Evolutionary conservation across 164 flowering plant genomes (phyloP).

Genomic region (Kalanchoe fedtschenkoi): DNA sequence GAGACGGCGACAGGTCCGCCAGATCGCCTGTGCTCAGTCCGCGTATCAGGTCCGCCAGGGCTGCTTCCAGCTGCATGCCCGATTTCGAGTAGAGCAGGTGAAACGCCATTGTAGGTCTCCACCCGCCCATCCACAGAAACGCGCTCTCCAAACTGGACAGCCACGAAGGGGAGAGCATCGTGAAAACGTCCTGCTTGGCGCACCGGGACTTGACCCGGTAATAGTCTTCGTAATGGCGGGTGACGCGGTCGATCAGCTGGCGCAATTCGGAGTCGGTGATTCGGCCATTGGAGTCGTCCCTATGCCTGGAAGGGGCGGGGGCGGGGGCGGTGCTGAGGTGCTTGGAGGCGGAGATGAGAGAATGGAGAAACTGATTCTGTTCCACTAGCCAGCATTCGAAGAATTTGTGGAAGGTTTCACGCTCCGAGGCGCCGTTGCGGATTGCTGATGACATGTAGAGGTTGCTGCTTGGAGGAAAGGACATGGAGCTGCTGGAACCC

Average conservation of each 20-base stretch:
- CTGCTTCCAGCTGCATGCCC: conserved; percentile 48
- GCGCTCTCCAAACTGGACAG: conserved; percentile 44
- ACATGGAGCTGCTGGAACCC: not conserved
- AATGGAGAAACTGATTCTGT: conserved; percentile 24
- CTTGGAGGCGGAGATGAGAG: conserved; percentile 20
- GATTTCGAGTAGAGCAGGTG: conserved; percentile 60
- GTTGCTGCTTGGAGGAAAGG: not conserved
- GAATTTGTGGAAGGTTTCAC: conserved; percentile 18
- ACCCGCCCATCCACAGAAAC: conserved; percentile 78
- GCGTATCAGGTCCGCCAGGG: conserved; percentile 23
- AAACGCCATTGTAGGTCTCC: conserved; percentile 64
- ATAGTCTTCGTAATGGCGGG: conserved; percentile 38
- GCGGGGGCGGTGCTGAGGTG: not conserved
- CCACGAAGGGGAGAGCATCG: conserved; percentile 55
- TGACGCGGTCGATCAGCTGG: not conserved
- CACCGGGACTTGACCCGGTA: conserved; percentile 31
- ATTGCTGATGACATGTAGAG: conserved; percentile 6
- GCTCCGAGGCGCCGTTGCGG: conserved; percentile 5
- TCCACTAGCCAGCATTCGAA: conserved; percentile 25
- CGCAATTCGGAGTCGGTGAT: conserved; percentile 14
- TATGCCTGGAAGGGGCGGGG: conserved; percentile 15
- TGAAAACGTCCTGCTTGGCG: conserved; percentile 24
- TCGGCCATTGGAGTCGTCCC: conserved; percentile 42
- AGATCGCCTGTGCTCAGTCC: conserved; percentile 35
- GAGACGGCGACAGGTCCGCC: conserved; percentile 34